These are phyloP conservation scores for Thinopyrum elongatum DNA, from an alignment of 176 grass and related monocot genomes.

Conservation along the genomic window DNA sequence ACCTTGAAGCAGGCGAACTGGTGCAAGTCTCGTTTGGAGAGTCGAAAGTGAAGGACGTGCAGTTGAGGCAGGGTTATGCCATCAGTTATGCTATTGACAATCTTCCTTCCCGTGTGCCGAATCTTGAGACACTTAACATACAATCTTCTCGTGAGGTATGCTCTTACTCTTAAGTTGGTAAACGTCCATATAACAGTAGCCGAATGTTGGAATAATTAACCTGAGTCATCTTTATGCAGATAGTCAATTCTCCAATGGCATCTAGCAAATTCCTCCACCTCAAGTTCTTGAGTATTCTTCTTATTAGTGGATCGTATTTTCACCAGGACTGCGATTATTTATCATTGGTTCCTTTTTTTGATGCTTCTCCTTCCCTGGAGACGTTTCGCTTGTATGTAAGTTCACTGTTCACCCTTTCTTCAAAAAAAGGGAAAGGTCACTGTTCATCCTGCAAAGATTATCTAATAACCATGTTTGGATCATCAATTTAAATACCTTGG, in stretches of 20 bases:
- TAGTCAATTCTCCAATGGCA: background rate
- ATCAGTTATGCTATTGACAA: slow-evolving; percentile 7
- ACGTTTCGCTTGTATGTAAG: slow-evolving; percentile 9
- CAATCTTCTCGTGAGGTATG: background rate
- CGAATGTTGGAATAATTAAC: background rate
- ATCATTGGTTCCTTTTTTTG: background rate
- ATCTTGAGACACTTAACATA: slow-evolving; percentile 24
- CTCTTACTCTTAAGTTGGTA: background rate
- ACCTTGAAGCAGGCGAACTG: background rate
- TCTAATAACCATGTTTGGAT: background rate
- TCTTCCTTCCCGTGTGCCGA: slow-evolving; percentile 4
- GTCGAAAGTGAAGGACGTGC: background rate
- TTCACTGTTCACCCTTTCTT: background rate
- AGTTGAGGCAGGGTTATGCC: background rate
- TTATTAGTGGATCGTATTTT: accelerated
- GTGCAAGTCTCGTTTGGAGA: background rate
- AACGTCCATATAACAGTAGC: background rate
- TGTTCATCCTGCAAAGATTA: background rate
- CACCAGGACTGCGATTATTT: background rate
- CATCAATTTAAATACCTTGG: background rate
- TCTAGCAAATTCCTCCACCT: slow-evolving; percentile 11
- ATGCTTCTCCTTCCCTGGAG: slow-evolving; percentile 12
- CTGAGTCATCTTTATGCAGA: background rate
- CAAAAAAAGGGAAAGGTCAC: no score
- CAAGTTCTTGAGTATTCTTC: background rate